Base-by-base conservation (phyloP, 345 rosid species). In the Chamaenerion angustifolium region DNA sequence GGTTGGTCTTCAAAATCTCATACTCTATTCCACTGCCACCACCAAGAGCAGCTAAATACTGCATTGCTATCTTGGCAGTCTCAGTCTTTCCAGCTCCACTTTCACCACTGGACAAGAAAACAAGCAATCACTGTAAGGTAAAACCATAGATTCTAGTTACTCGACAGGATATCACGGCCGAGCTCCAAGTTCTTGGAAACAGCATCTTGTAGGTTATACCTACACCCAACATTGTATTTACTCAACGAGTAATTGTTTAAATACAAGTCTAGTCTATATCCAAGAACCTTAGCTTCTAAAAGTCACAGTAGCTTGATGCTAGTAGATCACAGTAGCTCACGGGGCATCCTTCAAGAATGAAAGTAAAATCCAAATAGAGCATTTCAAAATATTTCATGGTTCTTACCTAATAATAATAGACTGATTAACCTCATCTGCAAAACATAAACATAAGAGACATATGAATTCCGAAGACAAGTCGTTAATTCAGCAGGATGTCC, bases 51-150 rank as follows among this genome's bases (percentile, higher is more conserved):
- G 98, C 98, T 74, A 92, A 71, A 72, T 87, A 92, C 55, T 92
- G 98, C 98, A 92, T 92, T 45, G 96, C 95, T 74, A 92, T 92
- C 80, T 92, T 92, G 47, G 98, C 98, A 18, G 98, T 87, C 79
- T 92, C 96, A 17, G 98, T 92, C 73, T 92, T 92, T 57, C 98
- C 98, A 31, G 37, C 37, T 31, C 37, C 37, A 31, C 37, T 31
- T 31, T 31, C 37, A 31, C 37, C 37, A 31, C 98, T 92, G 79
- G 17, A 70, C 58, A 58, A 75, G 59, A 43, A 79, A 23, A 31
- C 45, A 43, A 40, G 14, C 40, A 37, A 62, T 57, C 49, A 43
- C 12, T 3, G 37, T 31, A 31, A 31, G 25, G 7, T 31, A 31
- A 31, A 31, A 31, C 37, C 37, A 31, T 8, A 31, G 37, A 31